Evolutionary conservation across 176 grass and related monocot species (phyloP).

Genomic region (Luzula sylvatica): DNA sequence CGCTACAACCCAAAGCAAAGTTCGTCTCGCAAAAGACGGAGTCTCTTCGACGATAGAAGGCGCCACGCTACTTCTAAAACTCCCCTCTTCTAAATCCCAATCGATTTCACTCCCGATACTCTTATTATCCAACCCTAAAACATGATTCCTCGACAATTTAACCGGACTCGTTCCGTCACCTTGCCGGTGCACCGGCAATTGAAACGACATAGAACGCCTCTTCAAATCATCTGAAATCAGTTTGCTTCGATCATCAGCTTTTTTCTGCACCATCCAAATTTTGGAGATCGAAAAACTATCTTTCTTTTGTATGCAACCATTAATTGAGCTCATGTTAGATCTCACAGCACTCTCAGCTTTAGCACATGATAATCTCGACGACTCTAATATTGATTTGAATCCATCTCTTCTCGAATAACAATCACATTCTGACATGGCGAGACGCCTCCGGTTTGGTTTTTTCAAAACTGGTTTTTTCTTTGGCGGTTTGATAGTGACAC

Average conservation of each 20-base stretch:
- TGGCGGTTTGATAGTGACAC: conserved; percentile 61
- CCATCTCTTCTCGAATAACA: conserved; percentile 41
- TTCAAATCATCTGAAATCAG: conserved; percentile 10
- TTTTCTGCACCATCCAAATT: conserved; percentile 59
- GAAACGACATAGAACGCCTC: conserved; percentile 68
- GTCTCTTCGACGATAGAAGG: conserved; percentile 49
- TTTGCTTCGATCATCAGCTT: conserved; percentile 13
- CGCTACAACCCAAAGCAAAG: conserved; percentile 76
- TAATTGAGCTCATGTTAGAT: not conserved
- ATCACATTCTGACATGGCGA: conserved; percentile 81
- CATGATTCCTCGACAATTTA: conserved; percentile 1
- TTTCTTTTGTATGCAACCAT: conserved; percentile 28
- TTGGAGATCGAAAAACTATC: conserved; percentile 88
- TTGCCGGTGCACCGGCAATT: conserved; percentile 29
- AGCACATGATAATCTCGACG: conserved; percentile 20
- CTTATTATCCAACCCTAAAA: not conserved
- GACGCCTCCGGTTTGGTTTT: conserved; percentile 23
- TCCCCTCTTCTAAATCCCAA: conserved; percentile 69
- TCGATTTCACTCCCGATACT: conserved; percentile 52
- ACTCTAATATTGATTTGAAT: conserved; percentile 33
- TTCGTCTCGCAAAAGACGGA: conserved; percentile 72
- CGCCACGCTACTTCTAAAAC: conserved; percentile 35
- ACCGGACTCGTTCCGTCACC: conserved; percentile 16
- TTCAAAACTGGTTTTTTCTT: conserved; percentile 46
- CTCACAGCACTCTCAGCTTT: not conserved